These are phyloP conservation scores for Globisporangium cederbergense DNA, from an alignment of 352 stramenopile genomes.

Conservation along the genomic window DNA sequence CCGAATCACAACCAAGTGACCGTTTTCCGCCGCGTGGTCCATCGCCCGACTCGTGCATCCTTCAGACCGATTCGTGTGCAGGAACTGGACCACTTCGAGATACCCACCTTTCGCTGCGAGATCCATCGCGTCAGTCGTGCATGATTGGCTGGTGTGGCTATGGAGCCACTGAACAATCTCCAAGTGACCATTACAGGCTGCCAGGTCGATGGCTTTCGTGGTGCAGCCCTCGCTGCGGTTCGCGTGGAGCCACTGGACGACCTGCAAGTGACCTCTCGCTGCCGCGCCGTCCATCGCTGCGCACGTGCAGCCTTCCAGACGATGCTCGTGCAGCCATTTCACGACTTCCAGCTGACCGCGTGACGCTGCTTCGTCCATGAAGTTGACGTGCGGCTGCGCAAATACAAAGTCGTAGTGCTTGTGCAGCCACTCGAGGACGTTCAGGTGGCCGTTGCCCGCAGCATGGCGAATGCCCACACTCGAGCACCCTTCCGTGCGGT, in stretches of 20 bases:
- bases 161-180: slow-evolving; percentile 44
- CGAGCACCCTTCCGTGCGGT: slow-evolving; percentile 43
- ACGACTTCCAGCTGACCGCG: slow-evolving; percentile 34
- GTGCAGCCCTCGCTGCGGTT: slow-evolving; percentile 38
- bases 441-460: slow-evolving; percentile 36
- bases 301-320: slow-evolving; percentile 35
- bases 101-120: slow-evolving; percentile 33
- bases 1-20: slow-evolving; percentile 31
- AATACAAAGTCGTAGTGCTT: slow-evolving; percentile 25
- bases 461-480: slow-evolving; percentile 27
- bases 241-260: slow-evolving; percentile 45
- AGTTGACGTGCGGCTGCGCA: slow-evolving; percentile 23
- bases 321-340: slow-evolving; percentile 32
- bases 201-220: slow-evolving; percentile 53
- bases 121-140: slow-evolving; percentile 39
- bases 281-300: slow-evolving; percentile 45
- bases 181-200: slow-evolving; percentile 48
- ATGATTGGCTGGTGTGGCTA: slow-evolving; percentile 27
- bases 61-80: slow-evolving; percentile 34
- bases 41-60: slow-evolving; percentile 43
- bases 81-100: slow-evolving; percentile 31
- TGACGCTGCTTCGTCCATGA: slow-evolving; percentile 38
- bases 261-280: slow-evolving; percentile 28
- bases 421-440: slow-evolving; percentile 40
- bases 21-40: slow-evolving; percentile 41